Evolutionary conservation across 805 yeast species (phyloP), one percentile per base, ranked within the genome.

Genomic region (Candida chilensis): DNA sequence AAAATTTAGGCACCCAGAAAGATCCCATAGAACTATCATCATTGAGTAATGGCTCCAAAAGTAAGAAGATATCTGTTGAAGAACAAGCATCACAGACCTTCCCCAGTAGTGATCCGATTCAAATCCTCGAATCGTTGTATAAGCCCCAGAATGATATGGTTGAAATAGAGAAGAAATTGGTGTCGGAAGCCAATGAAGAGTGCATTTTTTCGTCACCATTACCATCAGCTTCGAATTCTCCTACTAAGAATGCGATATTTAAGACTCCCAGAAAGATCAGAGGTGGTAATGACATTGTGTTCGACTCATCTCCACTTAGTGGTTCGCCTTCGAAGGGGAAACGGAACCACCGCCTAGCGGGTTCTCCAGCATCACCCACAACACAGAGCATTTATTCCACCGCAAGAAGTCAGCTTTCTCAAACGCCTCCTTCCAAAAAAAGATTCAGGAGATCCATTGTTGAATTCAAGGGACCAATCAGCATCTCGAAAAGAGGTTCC

Each of bases 381-480:
- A 20, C n/a, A 10, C 22, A 10, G 11, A 10, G 11, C n/a, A n/a
- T 20, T 10, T 20, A 24, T 24, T n/a, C n/a, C 13, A 8, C 11
- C 27, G 11, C 8, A n/a, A 24, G 12, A 14, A 9, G 15, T 9
- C 13, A 8, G 27, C 27, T 24, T 24, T 24, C n/a, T 7, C 27
- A 24, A n/a, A 24, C n/a, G 13, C 9, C 9, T 12, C 27, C 27
- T 24, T 13, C 11, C 27, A n/a, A 18, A 26, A 26, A 13, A n/a
- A 26, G n/a, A 9, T 26, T 13, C 13, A 17, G 16, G 16, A 26
- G 12, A 7, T 26, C 28, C 6, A n/a, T 26, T 8, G 19, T 26
- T 8, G 28, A 26, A 26, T 11, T 26, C 18, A 26, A 17, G 12
- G 28, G 28, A 22, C 11, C 7, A 15, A 22, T 22, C 17, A 14